These are phyloP conservation scores for Talaromyces stipitatus DNA, from an alignment of 495 filamentous ascomycete genomes.

Conservation along the genomic window DNA sequence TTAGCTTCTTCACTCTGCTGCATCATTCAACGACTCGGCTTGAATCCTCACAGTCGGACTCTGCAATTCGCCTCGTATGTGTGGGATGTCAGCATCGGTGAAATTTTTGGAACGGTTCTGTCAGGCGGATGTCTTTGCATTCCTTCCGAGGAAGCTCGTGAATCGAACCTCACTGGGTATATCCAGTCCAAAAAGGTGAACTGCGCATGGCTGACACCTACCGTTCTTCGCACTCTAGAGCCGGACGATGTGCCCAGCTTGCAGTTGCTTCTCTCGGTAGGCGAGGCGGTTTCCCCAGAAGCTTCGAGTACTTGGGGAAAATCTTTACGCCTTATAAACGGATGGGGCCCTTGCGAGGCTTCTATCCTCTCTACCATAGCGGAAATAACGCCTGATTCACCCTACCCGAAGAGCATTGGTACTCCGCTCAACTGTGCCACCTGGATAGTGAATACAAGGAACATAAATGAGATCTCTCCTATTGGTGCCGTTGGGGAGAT, in stretches of 20 bases:
- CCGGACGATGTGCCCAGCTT: slow-evolving; percentile 37
- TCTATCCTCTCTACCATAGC: background rate
- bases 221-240: slow-evolving; percentile 36
- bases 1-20: slow-evolving; percentile 26
- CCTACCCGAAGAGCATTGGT: slow-evolving; percentile 49
- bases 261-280: slow-evolving; percentile 37
- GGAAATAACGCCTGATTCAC: background rate
- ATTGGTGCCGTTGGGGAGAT: slow-evolving; percentile 63
- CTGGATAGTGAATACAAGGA: slow-evolving; percentile 58
- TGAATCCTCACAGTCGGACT: slow-evolving; percentile 25
- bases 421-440: slow-evolving; percentile 33
- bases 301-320: background rate
- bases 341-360: background rate
- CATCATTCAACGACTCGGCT: slow-evolving; percentile 25
- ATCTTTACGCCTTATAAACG: background rate
- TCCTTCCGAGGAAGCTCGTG: slow-evolving; percentile 40
- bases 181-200: slow-evolving; percentile 40
- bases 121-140: slow-evolving; percentile 42
- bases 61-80: slow-evolving; percentile 38
- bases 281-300: slow-evolving; percentile 31
- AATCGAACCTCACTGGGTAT: slow-evolving; percentile 37
- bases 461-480: slow-evolving; percentile 38
- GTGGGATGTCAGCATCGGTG: slow-evolving; percentile 39
- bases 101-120: slow-evolving; percentile 35
- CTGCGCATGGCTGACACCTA: slow-evolving; percentile 41